Evolutionary conservation across 129 eudicot genomes (phyloP), one percentile per base, ranked within the genome.

Genomic region (Kitagawia praeruptora): DNA sequence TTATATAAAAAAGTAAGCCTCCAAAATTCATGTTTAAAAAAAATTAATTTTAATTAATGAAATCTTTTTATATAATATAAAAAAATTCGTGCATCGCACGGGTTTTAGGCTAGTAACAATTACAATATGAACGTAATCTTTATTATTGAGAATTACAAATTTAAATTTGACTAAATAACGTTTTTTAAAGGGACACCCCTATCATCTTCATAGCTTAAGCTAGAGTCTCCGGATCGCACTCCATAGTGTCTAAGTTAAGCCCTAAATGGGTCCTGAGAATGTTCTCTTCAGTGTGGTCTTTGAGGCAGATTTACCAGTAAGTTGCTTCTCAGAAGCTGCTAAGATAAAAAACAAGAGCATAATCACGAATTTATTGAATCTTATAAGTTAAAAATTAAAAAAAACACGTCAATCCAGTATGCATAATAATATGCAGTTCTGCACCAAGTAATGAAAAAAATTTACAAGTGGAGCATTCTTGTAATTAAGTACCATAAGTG

Each of bases 231-330:
- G 44, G 77, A 25, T 73, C 6, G 23, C 77, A 19, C n/a, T 46
- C 13, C 23, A 8, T 19, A 70, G 14, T 34, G 25, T 37, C 31
- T 18, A 70, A 39, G 28, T 19, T 70, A 47, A 66, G 58, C n/a
- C 18, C 75, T 74, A 72, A 67, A 61, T 49, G 16, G 84, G 67
- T 75, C 78, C 82, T 70, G 88, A 85, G 34, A 78, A 66, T 12
- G 78, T 81, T 42, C 80, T 81, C 81, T 69, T 78, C 80, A 81
- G 15, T n/a, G n/a, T 63, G 78, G 84, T n/a, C 74, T 49, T 46
- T 31, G 53, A 23, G 63, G 77, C 47, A 73, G 45, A 27, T 28
- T 31, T 69, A 70, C 8, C 54, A 77, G 75, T 67, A 64, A 23
- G 27, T 74, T 34, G 63, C 64, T 49, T 66, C 82, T 51, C 75